phyloP scores from a whole-genome alignment of 148 eudicot genomes.

The Dianthus caryophyllus region DNA sequence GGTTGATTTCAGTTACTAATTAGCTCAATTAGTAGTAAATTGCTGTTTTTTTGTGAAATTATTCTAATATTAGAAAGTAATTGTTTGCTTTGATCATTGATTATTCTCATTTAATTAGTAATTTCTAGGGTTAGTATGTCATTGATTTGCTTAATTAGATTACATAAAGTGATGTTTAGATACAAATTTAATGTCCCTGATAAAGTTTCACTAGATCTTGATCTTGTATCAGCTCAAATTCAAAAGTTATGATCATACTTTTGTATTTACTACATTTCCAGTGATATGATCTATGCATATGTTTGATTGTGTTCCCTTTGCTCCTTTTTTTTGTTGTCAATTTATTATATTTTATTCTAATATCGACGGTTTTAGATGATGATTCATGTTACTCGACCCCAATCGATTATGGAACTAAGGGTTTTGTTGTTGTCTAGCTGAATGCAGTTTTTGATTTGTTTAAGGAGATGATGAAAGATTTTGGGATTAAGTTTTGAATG shows the following conservation, averaged over 20 bases:
- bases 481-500: slow-evolving; percentile 10
- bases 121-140: background rate
- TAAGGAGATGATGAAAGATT: slow-evolving; percentile 61
- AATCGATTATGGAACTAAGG: too few relatives aligned
- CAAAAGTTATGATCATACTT: background rate
- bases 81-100: background rate
- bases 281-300: background rate
- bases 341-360: too few relatives aligned
- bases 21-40: background rate
- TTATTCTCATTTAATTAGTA: background rate
- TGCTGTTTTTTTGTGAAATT: background rate
- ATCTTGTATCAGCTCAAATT: background rate
- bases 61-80: background rate
- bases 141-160: too few relatives aligned
- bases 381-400: too few relatives aligned
- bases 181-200: background rate
- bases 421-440: slow-evolving; percentile 13
- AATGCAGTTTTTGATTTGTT: slow-evolving; percentile 18
- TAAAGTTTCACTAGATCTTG: background rate
- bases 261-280: too few relatives aligned
- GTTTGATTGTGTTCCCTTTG: too few relatives aligned
- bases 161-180: background rate
- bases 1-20: background rate
- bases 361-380: too few relatives aligned
- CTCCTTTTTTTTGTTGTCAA: too few relatives aligned